A percentile compares a stretch with the other conserved stretches of the same genome.
Evolutionary conservation across 2,329 filamentous ascomycete genomes (phyloP).

Genomic region (Ilyonectria mors-panacis): DNA sequence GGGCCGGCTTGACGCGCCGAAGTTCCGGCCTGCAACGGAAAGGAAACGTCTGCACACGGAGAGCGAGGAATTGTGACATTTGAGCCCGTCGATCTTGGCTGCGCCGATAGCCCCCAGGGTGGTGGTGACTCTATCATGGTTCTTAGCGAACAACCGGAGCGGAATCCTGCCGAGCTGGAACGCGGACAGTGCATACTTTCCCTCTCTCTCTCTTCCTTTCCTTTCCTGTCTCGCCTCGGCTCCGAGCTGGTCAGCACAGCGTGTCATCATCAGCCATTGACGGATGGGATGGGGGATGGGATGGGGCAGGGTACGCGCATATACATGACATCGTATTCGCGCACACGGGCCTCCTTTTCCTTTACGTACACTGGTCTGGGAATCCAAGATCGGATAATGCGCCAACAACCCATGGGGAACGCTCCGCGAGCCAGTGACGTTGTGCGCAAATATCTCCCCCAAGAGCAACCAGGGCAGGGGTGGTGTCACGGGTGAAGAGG

Average conservation of each 20-base stretch:
- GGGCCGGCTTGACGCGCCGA: conserved; percentile 10
- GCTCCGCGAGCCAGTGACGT: not conserved
- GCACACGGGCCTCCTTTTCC: not conserved
- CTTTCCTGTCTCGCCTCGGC: not conserved
- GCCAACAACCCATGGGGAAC: not conserved
- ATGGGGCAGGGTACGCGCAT: not conserved
- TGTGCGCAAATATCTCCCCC: not conserved
- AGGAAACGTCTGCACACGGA: not conserved
- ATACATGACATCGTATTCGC: not conserved
- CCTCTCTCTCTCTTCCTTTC: not conserved
- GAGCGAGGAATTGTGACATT: not conserved
- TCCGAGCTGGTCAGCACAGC: conserved; percentile 5
- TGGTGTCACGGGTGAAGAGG: conserved; percentile 22
- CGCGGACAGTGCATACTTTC: not conserved
- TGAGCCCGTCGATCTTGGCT: conserved; percentile 9
- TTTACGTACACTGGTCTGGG: not conserved
- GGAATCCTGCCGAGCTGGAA: conserved; percentile 1
- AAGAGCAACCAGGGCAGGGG: not conserved
- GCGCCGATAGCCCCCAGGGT: not conserved
- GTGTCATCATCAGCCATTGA: not conserved
- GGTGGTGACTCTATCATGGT: not conserved
- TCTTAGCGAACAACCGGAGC: not conserved
- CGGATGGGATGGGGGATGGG: too few species aligned
- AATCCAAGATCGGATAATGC: not conserved
- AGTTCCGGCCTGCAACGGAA: not conserved